Evolutionary conservation across 2,329 filamentous ascomycete species (phyloP).

Genomic region (Trichophyton benhamiae): DNA sequence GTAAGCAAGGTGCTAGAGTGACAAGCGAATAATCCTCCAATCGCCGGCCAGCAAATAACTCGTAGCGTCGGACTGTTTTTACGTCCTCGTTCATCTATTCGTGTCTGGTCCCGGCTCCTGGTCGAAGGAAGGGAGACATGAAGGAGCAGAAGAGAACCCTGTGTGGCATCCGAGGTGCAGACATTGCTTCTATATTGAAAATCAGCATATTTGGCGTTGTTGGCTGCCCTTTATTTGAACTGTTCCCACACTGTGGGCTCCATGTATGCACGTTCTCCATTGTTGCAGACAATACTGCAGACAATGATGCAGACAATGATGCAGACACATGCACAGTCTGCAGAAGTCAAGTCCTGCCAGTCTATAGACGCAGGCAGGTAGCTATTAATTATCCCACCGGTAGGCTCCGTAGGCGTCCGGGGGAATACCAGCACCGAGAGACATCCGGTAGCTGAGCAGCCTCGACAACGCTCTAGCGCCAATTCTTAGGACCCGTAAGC

Average conservation of each 20-base stretch:
- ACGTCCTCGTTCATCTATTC: background rate
- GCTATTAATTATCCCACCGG: background rate
- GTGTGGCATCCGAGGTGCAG: background rate
- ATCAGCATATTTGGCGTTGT: no score
- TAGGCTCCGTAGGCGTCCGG: constrained; percentile 4
- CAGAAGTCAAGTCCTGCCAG: background rate
- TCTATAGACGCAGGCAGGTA: background rate
- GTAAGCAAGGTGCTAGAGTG: no score
- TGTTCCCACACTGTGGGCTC: no score
- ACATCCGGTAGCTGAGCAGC: background rate
- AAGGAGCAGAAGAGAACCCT: background rate
- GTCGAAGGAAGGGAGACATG: background rate
- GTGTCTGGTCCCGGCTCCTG: constrained; percentile 1
- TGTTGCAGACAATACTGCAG: background rate
- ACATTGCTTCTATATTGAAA: no score
- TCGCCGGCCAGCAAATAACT: background rate
- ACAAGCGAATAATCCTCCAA: background rate
- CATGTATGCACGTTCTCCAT: no score
- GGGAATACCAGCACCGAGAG: background rate
- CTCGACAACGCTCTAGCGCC: background rate
- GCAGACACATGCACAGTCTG: background rate
- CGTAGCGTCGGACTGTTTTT: background rate
- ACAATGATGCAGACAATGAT: background rate
- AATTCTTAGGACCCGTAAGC: background rate
- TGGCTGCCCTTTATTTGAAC: no score